Conservation (phyloP, 108 stramenopile species). For the Aureococcus anophagefferens region DNA sequence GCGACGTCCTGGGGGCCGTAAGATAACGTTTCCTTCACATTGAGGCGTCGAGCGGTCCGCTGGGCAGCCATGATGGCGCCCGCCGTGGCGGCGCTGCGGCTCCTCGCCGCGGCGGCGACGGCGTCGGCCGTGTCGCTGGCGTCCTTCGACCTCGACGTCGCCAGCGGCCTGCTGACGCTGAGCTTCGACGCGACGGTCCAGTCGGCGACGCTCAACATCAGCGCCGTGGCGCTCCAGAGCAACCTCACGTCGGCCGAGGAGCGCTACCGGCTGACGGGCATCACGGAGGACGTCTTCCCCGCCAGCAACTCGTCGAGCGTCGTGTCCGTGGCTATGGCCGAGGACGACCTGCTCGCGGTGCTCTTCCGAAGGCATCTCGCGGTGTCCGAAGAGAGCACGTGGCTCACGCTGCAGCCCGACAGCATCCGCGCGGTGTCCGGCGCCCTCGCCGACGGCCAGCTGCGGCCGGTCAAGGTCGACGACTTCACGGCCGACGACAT, state of each 20-base stretch:
- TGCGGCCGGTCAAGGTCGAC: not conserved
- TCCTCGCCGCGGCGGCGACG: no score
- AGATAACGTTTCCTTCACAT: no score
- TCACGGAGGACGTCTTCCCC: not conserved
- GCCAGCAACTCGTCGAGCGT: not conserved
- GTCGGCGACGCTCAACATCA: conserved; percentile 3
- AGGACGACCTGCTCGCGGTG: not conserved
- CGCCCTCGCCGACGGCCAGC: not conserved
- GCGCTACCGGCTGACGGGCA: not conserved
- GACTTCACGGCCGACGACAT: not conserved
- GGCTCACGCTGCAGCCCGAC: not conserved
- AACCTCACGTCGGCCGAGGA: not conserved
- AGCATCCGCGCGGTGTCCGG: not conserved
- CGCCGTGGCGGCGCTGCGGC: no score
- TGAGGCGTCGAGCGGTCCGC: no score
- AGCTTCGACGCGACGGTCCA: not conserved
- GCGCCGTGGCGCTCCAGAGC: not conserved
- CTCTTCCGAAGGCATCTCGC: not conserved
- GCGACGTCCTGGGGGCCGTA: no score
- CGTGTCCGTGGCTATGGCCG: not conserved
- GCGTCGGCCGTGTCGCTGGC: not conserved
- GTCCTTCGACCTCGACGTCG: not conserved
- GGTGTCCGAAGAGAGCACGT: not conserved
- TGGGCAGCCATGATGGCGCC: no score
- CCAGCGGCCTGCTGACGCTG: not conserved